phyloP scores from a whole-genome alignment of 441 rosid genomes.

The Theobroma grandiflorum region DNA sequence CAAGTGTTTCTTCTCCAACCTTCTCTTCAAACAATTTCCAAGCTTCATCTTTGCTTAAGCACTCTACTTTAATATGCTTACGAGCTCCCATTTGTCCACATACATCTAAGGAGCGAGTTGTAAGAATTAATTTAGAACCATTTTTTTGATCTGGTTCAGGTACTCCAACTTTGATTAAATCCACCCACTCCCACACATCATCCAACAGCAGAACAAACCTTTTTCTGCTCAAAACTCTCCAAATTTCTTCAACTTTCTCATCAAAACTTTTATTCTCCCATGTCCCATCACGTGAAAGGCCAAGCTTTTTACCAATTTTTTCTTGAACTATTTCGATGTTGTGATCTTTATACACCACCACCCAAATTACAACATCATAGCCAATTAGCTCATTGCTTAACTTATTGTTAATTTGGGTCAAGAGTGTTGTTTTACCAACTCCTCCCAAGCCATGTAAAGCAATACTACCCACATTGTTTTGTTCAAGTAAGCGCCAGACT shows the following conservation, averaged over 20 bases:
- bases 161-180: neutral
- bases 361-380: too few species aligned
- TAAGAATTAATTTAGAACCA: too few species aligned
- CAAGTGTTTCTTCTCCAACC: constrained; percentile 35
- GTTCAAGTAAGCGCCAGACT: neutral
- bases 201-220: neutral
- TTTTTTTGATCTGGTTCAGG: too few species aligned
- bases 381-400: too few species aligned
- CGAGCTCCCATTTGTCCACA: constrained; percentile 44
- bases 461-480: neutral
- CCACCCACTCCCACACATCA: neutral
- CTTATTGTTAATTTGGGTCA: too few species aligned
- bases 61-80: constrained; percentile 36
- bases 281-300: neutral
- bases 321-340: too few species aligned
- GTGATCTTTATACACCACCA: too few species aligned
- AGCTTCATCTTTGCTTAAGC: constrained; percentile 42
- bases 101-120: neutral
- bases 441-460: neutral
- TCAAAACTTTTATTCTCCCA: neutral
- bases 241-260: too few species aligned
- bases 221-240: neutral
- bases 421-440: too few species aligned
- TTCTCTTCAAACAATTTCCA: constrained; percentile 43
- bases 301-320: neutral